Percentiles rank a stretch among this genome's conserved stretches.
Conservation (phyloP, 2,329 filamentous ascomycete genomes). For the Aspergillus fructus region DNA sequence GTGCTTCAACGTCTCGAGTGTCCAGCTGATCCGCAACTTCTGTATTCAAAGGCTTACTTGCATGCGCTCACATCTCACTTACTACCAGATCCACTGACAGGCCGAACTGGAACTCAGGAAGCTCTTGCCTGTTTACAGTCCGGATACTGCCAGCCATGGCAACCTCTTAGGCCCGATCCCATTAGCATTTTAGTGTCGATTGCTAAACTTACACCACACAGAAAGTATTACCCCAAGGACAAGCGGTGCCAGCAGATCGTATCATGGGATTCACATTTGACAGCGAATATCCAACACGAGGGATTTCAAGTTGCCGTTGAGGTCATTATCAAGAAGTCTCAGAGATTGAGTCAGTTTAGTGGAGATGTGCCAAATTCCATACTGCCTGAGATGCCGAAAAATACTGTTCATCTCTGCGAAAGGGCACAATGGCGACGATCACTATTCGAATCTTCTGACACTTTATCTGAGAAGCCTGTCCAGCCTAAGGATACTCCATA, state of each 20-base stretch:
- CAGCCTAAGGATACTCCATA: conserved; percentile 9
- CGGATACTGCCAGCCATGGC: conserved; percentile 53
- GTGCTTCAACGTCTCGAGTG: conserved; percentile 58
- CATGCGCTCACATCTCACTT: conserved; percentile 63
- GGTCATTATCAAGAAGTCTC: conserved; percentile 8
- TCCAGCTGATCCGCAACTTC: conserved; percentile 54
- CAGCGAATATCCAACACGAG: conserved; percentile 44
- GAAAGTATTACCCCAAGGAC: conserved; percentile 47
- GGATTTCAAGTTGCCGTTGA: conserved; percentile 18
- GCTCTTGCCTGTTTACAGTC: conserved; percentile 52
- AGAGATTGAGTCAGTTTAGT: conserved; percentile 9
- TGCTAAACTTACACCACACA: conserved; percentile 36
- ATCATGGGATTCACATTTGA: conserved; percentile 42
- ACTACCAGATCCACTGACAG: conserved; percentile 58
- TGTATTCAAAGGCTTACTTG: conserved; percentile 58
- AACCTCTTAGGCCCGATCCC: conserved; percentile 23
- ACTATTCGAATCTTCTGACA: conserved; percentile 29
- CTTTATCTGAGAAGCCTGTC: background rate
- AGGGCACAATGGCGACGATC: conserved; percentile 39
- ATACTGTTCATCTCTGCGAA: conserved; percentile 9
- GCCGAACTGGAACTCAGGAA: conserved; percentile 62
- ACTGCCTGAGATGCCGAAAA: background rate
- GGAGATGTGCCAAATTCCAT: background rate
- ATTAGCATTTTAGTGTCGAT: conserved; percentile 24
- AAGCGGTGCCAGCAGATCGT: conserved; percentile 45